Evolutionary conservation across 2,329 filamentous ascomycete species (phyloP), one percentile per base, ranked within the genome.

Genomic region (Zelopaecilomyces penicillatus): DNA sequence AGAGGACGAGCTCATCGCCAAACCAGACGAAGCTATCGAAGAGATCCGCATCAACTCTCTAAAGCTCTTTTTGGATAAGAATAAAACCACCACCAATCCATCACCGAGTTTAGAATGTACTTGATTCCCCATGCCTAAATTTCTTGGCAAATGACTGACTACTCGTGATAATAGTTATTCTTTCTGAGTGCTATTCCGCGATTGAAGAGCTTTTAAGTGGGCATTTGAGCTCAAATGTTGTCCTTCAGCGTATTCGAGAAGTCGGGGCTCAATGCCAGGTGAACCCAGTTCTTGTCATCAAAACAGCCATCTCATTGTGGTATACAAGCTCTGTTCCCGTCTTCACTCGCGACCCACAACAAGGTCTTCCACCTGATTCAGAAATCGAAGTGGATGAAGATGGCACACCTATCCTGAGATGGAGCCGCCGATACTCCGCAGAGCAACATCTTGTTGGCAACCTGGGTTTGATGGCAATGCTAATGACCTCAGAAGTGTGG

Each of bases 381-480:
- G 42, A 50, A 29, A 43, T 44, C 6, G 40, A 42, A 5, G 29
- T 42, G n/a, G 37, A 39, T 10, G 30, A 33, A 9, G 41, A 43
- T 12, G 45, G 41, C 28, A 44, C 45, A 30, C 28, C 39, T 9
- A 34, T 42, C 29, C 28, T 45, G 28, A 47, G 43, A 34, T 51
- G 50, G 48, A 41, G 47, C 38, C 44, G 50, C 27, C 30, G 47
- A 39, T 46, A 46, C 34, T 41, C 48, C 10, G 41, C 44, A 4
- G 40, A 48, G 11, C 39, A 49, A 30, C 46, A 52, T 30, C 37
- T 41, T 7, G 30, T 54, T 9, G 52, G 49, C 27, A 59, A 55
- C 30, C 32, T 57, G 26, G 57, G 56, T 5, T 48, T 58, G 11
- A 45, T 59, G 37, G 47, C 54, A n/a, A 57, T 58, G 45, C 45